Percentiles rank a stretch among this genome's conserved stretches.
These are phyloP conservation scores for Pyropia haitanensis DNA, from an alignment of 23 red algal species.

Conservation along the genomic window DNA sequence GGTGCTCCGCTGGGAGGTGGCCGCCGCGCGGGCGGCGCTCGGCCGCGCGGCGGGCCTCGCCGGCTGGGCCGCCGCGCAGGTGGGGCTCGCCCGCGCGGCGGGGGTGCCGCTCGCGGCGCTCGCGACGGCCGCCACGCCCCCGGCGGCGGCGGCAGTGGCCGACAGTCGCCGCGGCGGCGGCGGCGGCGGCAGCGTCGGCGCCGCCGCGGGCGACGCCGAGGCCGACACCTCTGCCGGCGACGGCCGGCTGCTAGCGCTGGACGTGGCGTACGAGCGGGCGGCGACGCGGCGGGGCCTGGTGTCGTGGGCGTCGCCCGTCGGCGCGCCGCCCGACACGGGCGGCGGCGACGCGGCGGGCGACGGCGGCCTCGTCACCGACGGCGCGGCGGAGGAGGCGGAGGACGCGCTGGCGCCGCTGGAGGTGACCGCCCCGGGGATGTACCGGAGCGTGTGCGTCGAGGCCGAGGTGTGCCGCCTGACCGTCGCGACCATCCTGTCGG, in stretches of 20 bases:
- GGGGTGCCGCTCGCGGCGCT: slow-evolving; percentile 53
- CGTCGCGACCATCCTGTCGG: slow-evolving; percentile 56
- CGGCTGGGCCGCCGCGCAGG: slow-evolving; percentile 26
- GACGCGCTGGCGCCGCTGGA: slow-evolving; percentile 40
- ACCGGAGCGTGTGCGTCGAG: slow-evolving; percentile 65
- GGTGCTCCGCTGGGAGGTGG: slow-evolving; percentile 58
- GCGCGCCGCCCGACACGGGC: background rate
- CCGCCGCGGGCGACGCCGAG: too few relatives aligned
- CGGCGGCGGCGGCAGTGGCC: background rate
- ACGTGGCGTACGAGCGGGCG: background rate
- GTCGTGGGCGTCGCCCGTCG: background rate
- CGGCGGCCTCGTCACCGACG: background rate
- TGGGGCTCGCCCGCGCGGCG: slow-evolving; percentile 31
- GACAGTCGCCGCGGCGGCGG: too few relatives aligned
- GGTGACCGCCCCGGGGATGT: slow-evolving; percentile 38
- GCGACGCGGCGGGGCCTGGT: background rate
- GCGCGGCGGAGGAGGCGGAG: slow-evolving; percentile 1
- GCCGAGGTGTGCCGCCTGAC: slow-evolving; percentile 45
- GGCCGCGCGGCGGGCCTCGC: slow-evolving; percentile 22
- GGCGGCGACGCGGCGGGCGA: background rate
- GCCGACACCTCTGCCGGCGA: too few relatives aligned
- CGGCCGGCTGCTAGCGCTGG: background rate
- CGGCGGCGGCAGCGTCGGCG: too few relatives aligned
- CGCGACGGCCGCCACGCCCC: background rate
- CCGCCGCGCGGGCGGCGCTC: slow-evolving; percentile 24